Evolutionary conservation across 176 grass and related monocot genomes (phyloP).

Genomic region (Thalia dealbata): DNA sequence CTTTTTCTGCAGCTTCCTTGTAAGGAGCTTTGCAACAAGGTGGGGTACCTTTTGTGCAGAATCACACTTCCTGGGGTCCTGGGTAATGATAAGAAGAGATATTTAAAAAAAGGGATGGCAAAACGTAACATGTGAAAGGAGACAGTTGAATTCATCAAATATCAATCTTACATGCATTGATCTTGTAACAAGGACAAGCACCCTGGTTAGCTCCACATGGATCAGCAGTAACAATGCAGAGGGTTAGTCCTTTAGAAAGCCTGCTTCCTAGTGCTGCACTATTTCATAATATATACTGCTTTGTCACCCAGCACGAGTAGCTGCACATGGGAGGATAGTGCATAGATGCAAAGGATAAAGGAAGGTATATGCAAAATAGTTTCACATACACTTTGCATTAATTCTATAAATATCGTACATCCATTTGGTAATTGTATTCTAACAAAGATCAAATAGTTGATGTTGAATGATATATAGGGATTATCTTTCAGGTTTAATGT

Average conservation of each 20-base stretch:
- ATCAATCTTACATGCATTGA: not conserved
- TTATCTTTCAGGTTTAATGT: too few relatives aligned
- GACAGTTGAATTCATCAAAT: not conserved
- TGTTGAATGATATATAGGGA: too few relatives aligned
- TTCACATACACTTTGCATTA: too few relatives aligned
- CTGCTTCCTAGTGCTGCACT: not conserved
- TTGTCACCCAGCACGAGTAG: not conserved
- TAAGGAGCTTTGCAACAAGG: not conserved
- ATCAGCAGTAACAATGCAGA: not conserved
- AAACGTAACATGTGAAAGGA: not conserved
- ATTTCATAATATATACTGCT: too few relatives aligned
- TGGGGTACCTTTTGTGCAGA: not conserved
- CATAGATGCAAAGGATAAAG: too few relatives aligned
- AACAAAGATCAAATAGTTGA: too few relatives aligned
- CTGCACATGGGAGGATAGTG: not conserved
- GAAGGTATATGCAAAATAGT: too few relatives aligned
- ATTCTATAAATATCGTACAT: too few relatives aligned
- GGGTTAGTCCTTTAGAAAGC: not conserved
- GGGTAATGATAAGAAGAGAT: not conserved
- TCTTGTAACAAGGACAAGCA: not conserved
- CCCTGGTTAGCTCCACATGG: not conserved
- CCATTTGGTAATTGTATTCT: too few relatives aligned
- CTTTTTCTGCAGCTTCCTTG: conserved; percentile 5
- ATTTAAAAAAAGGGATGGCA: too few relatives aligned
- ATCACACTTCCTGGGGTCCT: not conserved